Base-by-base conservation (phyloP, 257 asterid genomes). In the Solanum pennellii region DNA sequence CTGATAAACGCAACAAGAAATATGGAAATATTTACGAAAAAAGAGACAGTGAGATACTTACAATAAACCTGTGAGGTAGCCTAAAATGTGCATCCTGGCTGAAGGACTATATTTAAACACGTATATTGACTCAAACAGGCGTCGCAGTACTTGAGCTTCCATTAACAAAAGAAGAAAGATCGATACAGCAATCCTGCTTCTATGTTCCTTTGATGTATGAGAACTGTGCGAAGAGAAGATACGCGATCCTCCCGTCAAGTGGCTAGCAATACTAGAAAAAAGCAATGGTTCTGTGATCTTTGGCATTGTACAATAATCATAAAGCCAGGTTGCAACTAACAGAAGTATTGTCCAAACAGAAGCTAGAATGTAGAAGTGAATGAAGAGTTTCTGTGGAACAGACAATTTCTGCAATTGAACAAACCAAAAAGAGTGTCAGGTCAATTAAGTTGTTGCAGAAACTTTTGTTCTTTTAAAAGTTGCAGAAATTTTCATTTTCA, bases 51-150 rank as follows among this genome's bases (percentile, higher is more conserved):
- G 37, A 44, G 84, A 45, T 21, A 33, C 99, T 95, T 93, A 95
- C 99, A 92, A 88, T 60, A 95, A 59, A 69, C 99, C 98, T 1
- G 93, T 87, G 88, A 95, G 91, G 88, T 97, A 95, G 86, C 93
- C 99, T 9, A 88, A 60, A 83, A 97, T 88, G 90, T 95, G 99
- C 99, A 97, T 94, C 89, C 93, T 92, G 90, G 99, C 99, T 14
- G 93, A 88, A 83, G 99, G 98, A 65, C 98, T 93, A 87, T 94
- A 95, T 85, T 94, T 93, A 91, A 94, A 95, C 12, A 97, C 91
- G 41, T 95, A 93, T 86, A 94, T 88, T n/a, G 96, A 91, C 94
- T 97, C 99, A 86, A 88, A 87, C 91, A 95, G 98, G 80, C 98
- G 97, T 33, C 97, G 91, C 86, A 95, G n/a, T 21, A 93, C 92